Evolutionary conservation across 1,139 yeast species (phyloP).

Genomic region (Geotrichum europaeum): DNA sequence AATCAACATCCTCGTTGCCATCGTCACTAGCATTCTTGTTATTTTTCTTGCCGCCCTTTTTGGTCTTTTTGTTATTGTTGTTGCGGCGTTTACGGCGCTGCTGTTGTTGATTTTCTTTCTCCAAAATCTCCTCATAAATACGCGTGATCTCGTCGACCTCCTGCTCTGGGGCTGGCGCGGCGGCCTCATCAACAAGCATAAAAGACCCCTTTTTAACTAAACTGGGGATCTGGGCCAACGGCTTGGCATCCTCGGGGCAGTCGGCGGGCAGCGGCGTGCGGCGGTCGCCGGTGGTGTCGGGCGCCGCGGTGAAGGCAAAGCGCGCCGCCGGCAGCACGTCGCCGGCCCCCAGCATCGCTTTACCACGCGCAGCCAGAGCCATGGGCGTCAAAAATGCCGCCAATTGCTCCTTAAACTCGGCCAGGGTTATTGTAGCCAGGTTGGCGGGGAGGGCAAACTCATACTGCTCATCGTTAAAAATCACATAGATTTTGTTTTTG

Average conservation of each 20-base stretch:
- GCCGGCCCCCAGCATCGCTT: background rate
- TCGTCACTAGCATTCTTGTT: slow-evolving; percentile 13
- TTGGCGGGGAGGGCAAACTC: background rate
- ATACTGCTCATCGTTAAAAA: background rate
- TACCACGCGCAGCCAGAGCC: slow-evolving; percentile 1
- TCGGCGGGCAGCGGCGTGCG: background rate
- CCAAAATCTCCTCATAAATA: background rate
- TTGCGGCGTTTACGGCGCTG: slow-evolving; percentile 12
- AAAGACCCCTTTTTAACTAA: background rate
- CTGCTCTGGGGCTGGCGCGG: slow-evolving; percentile 7
- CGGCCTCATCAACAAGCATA: slow-evolving; percentile 38
- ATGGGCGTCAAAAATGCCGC: slow-evolving; percentile 1
- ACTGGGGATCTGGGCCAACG: background rate
- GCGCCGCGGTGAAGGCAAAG: background rate
- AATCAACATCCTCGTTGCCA: slow-evolving; percentile 4
- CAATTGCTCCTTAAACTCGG: background rate
- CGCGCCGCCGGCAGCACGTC: background rate
- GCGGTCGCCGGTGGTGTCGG: background rate
- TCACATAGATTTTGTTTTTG: background rate
- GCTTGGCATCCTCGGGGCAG: background rate
- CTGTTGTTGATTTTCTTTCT: slow-evolving; percentile 19
- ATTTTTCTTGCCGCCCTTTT: slow-evolving; percentile 12
- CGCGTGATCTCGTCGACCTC: slow-evolving; percentile 3
- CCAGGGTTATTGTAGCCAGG: background rate
- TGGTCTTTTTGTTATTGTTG: slow-evolving; percentile 13